Evolutionary conservation across 1,284 basidiomycete species (phyloP), one percentile per base, ranked within the genome.

Genomic region (Sporisorium exsertum): DNA sequence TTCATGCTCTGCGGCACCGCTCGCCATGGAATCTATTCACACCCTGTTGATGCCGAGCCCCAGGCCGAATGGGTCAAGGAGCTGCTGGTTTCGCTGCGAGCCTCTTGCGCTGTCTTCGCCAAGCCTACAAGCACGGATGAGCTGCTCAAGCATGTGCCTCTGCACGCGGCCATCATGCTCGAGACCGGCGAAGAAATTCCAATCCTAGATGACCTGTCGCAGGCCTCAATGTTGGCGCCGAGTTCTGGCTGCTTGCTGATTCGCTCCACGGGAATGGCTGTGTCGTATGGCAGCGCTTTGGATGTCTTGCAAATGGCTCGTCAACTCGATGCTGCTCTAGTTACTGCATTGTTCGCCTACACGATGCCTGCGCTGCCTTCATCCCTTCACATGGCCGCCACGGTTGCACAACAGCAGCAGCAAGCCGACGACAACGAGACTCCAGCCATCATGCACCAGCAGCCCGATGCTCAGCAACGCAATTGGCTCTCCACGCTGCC

Each of bases 121-220:
- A 45, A 45, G 43, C 43, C 43, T 45, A 12, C n/a, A 9, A 45
- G 43, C 43, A 45, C 43, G 20, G 18, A 45, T n/a, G 43, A 45
- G n/a, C 43, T 45, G 43, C 43, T 45, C 43, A 45, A 45, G 43
- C 20, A 45, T 20, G 43, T 45, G 43, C 20, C 43, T 45, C 20
- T 45, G 15, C 43, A 45, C 12, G 6, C 15, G 43, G 6, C 43
- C 43, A n/a, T 45, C 43, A 45, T 12, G 9, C 43, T 45, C 43
- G 43, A 45, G 43, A 45, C 43, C 12, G 43, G 43, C 18, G 43
- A 45, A 45, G 43, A 45, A n/a, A 45, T 45, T 22, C 43, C 43
- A 3, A 45, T 45, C 20, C 6, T 45, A 12, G 43, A 45, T 22
- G 43, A 45, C 43, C n/a, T 45, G 43, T 45, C 43, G 20, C 43